These are phyloP conservation scores for Penicillium cataractarum DNA, from an alignment of 495 filamentous ascomycete species.

Conservation along the genomic window DNA sequence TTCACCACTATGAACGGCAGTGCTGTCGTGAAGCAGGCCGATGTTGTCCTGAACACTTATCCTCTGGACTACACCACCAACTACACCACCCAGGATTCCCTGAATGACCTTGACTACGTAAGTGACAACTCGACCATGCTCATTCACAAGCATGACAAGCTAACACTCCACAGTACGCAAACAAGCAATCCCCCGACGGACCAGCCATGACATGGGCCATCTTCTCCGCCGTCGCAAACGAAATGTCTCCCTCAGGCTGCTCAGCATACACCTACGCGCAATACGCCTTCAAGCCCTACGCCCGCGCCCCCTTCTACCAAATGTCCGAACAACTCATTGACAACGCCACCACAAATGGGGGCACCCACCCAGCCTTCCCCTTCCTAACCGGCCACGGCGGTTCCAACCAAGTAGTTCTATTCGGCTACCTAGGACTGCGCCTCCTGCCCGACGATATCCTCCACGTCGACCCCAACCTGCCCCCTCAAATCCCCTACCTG, in stretches of 20 bases:
- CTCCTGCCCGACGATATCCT: conserved; percentile 54
- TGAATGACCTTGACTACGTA: conserved; percentile 62
- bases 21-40: conserved; percentile 66
- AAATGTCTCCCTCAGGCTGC: conserved; percentile 62
- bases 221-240: conserved; percentile 62
- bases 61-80: conserved; percentile 57
- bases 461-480: conserved; percentile 61
- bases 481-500: conserved; percentile 64
- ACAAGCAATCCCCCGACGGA: conserved; percentile 63
- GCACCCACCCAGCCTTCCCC: conserved; percentile 66
- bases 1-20: conserved; percentile 69
- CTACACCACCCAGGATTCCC: conserved; percentile 53
- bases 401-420: conserved; percentile 62
- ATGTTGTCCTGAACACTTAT: conserved; percentile 63
- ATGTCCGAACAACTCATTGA: conserved; percentile 73
- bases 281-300: conserved; percentile 60
- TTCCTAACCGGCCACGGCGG: conserved; percentile 72
- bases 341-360: conserved; percentile 64
- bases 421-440: conserved; percentile 64
- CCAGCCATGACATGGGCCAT: conserved; percentile 72
- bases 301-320: conserved; percentile 55
- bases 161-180: conserved; percentile 53
- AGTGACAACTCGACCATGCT: conserved; percentile 8
- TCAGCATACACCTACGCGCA: conserved; percentile 65
- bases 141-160: not conserved